phyloP scores from a whole-genome alignment of 2,329 filamentous ascomycete species.

The Penicillium sp. region DNA sequence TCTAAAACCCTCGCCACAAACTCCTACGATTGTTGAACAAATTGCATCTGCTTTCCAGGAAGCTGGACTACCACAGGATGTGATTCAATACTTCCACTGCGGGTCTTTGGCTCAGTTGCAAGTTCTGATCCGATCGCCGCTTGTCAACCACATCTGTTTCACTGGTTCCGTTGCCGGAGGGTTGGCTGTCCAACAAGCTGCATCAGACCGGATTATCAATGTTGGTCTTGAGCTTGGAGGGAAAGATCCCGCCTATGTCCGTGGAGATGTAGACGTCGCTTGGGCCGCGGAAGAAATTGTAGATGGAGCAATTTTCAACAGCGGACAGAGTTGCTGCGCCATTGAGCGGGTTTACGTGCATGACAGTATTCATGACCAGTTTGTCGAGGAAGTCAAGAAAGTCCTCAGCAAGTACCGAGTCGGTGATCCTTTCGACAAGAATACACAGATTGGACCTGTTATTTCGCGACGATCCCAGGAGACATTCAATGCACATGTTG shows the following conservation, averaged over 20 bases:
- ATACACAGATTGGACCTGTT: constrained; percentile 82
- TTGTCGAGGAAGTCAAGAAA: constrained; percentile 72
- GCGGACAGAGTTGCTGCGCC: constrained; percentile 95
- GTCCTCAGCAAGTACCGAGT: constrained; percentile 79
- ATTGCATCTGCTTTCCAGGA: constrained; percentile 70
- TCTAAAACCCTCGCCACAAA: constrained; percentile 91
- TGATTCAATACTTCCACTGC: constrained; percentile 89
- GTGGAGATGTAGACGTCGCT: constrained; percentile 76
- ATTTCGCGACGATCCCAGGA: constrained; percentile 75
- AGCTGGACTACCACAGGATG: constrained; percentile 75
- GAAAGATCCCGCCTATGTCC: constrained; percentile 89
- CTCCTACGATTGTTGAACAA: constrained; percentile 85
- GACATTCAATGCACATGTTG: constrained; percentile 72
- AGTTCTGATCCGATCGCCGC: constrained; percentile 70
- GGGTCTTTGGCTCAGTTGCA: constrained; percentile 75
- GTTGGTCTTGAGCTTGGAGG: constrained; percentile 90
- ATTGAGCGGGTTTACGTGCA: constrained; percentile 90
- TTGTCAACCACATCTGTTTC: constrained; percentile 81
- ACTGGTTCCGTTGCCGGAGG: constrained; percentile 89
- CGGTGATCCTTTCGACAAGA: constrained; percentile 77
- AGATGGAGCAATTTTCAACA: constrained; percentile 95
- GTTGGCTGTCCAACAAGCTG: constrained; percentile 78
- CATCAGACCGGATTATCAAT: constrained; percentile 75
- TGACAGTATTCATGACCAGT: constrained; percentile 75
- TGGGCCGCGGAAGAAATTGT: constrained; percentile 96